phyloP scores from a whole-genome alignment of 2,329 filamentous ascomycete species.

The Penicillium sp. region DNA sequence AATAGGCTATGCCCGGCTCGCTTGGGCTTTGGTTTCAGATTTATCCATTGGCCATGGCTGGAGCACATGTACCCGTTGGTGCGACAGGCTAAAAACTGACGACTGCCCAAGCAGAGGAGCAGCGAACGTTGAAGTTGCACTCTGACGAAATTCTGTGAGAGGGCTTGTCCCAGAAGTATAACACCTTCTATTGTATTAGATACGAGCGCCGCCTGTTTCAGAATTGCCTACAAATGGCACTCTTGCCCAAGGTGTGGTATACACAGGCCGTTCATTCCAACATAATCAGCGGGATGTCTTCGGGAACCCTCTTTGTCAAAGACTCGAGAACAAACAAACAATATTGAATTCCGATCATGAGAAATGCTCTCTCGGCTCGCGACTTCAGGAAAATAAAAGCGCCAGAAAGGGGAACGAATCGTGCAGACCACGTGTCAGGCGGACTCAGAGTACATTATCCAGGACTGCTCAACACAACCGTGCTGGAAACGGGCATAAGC shows the following conservation, averaged over 20 bases:
- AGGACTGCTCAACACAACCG: conserved; percentile 40
- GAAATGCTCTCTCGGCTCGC: conserved; percentile 34
- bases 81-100: no score
- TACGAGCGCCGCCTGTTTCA: no score
- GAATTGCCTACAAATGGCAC: no score
- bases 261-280: no score
- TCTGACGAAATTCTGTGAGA: no score
- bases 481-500: conserved; percentile 36
- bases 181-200: no score
- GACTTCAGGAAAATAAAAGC: conserved; percentile 37
- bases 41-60: no score
- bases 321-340: conserved; percentile 35
- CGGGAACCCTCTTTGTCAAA: conserved; percentile 25
- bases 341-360: conserved; percentile 36
- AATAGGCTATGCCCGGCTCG: no score
- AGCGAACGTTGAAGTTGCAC: no score
- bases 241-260: neutral
- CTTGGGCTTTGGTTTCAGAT: no score
- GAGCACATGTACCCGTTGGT: no score
- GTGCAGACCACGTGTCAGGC: conserved; percentile 28
- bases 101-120: no score
- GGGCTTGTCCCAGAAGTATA: neutral
- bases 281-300: conserved; percentile 20
- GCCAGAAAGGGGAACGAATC: conserved; percentile 19
- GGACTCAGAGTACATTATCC: conserved; percentile 42